Evolutionary conservation across 2,329 filamentous ascomycete species (phyloP), one percentile per base, ranked within the genome.

Genomic region (Dichotomopilus funicola): DNA sequence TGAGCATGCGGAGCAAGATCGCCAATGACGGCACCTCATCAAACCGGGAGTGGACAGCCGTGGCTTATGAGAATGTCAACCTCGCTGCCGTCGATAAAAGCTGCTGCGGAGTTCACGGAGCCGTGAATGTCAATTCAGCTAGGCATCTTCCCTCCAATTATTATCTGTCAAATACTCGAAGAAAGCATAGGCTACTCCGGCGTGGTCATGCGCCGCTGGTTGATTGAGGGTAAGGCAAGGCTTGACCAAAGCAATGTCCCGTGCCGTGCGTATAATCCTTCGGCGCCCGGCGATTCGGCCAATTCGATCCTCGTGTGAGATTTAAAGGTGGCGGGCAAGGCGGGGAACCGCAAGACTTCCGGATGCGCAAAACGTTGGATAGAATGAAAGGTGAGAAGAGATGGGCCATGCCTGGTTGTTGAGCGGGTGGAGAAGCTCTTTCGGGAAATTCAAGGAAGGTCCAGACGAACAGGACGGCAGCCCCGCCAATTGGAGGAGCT

Each of bases 241-340:
- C 19, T 27, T 27, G 19, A 27, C 19, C 19, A 27, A 27, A 27
- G 19, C 19, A 59, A 58, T 56, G 55, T 49, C 50, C 56, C 57
- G 57, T 59, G 49, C 61, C 61, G 60, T 62, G 61, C 59, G 60
- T 59, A 61, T 58, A 59, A 57, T 61, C 58, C 40, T 47, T 49
- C 35, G 42, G 51, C 54, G 46, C 55, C 44, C 51, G 48, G 50
- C 50, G 54, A 60, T 53, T 62, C 57, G 59, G 57, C 50, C 58
- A 58, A 56, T 59, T 57, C 58, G 43, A 51, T 34, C 35, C 7
- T 33, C 40, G 7, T 27, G 42, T 19, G 13, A 8, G 6, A 53
- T 42, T 53, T 48, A 38, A 8, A 10, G 19, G 46, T 31, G 40
- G 37, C 31, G 34, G 11, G 33, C 4, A 34, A 36, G 45, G 33